A percentile compares a stretch with the other conserved stretches of the same genome.
Conservation (phyloP, 2,329 filamentous ascomycete species). For the Neofusicoccum umdonicola region DNA sequence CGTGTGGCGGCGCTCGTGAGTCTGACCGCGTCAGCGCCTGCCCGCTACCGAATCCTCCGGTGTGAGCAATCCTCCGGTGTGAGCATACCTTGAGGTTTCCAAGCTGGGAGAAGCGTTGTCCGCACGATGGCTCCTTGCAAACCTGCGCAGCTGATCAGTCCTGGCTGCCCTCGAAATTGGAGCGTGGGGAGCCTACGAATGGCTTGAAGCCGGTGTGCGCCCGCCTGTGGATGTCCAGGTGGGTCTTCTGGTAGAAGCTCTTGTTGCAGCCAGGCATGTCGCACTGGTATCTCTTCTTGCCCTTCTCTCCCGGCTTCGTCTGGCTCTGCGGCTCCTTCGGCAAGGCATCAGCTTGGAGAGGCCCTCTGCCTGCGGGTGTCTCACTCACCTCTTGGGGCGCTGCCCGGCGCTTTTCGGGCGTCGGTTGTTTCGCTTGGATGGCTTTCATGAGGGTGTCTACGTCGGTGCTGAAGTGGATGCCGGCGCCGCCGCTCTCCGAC, state of each 20-base stretch:
- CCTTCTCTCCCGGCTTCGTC: conserved; percentile 35
- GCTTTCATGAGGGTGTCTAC: conserved; percentile 87
- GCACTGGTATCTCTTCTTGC: conserved; percentile 71
- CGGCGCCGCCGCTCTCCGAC: conserved; percentile 33
- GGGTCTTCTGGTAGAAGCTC: conserved; percentile 86
- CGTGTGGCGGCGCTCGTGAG: conserved; percentile 82
- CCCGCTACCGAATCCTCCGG: not conserved
- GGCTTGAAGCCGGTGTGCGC: conserved; percentile 89
- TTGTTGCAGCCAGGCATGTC: conserved; percentile 72
- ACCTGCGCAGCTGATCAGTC: conserved; percentile 38
- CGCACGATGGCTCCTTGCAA: conserved; percentile 72
- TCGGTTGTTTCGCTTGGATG: conserved; percentile 68
- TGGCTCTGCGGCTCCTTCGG: not conserved
- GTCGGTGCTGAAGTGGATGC: conserved; percentile 72
- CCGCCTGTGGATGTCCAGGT: conserved; percentile 84
- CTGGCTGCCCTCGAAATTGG: not conserved
- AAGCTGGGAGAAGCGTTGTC: conserved; percentile 79
- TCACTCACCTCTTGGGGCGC: conserved; percentile 30
- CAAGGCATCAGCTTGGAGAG: not conserved
- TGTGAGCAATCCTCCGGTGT: not conserved
- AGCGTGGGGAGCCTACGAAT: conserved; percentile 61
- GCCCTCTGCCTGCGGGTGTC: not conserved
- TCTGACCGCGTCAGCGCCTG: conserved; percentile 50
- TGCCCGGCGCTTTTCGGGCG: conserved; percentile 31
- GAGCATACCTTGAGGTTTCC: conserved; percentile 78